These are phyloP conservation scores for Chrysoporthe puriensis DNA, from an alignment of 2,329 filamentous ascomycete species.

Conservation along the genomic window DNA sequence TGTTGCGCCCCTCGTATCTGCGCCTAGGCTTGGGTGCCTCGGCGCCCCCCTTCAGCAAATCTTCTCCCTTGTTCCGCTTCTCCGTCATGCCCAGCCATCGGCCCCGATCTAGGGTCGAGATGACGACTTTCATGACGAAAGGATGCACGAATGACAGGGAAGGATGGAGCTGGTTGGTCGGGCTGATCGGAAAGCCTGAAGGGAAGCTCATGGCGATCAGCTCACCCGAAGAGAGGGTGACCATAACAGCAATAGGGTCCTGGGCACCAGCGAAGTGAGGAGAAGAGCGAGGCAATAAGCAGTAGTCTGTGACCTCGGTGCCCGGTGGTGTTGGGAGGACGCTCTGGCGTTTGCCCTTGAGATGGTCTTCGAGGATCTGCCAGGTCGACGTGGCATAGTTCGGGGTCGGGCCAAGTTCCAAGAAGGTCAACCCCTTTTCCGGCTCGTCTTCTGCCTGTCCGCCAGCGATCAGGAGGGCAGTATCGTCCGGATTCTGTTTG, in stretches of 20 bases:
- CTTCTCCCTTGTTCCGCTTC: conserved; percentile 75
- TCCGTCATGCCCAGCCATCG: conserved; percentile 93
- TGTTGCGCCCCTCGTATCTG: conserved; percentile 79
- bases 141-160: conserved; percentile 89
- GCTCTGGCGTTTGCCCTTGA: conserved; percentile 74
- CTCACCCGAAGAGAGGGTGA: conserved; percentile 82
- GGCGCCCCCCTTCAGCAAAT: conserved; percentile 77
- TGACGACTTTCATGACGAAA: conserved; percentile 73
- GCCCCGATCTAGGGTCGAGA: conserved; percentile 76
- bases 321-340: conserved; percentile 77
- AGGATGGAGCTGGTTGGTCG: conserved; percentile 89
- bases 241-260: conserved; percentile 85
- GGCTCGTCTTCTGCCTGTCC: conserved; percentile 70
- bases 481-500: conserved; percentile 92
- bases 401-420: conserved; percentile 87
- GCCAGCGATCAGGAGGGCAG: conserved; percentile 82
- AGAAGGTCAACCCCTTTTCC: conserved; percentile 80
- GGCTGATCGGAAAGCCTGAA: conserved; percentile 85
- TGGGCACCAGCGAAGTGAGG: conserved; percentile 88
- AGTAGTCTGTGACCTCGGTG: conserved; percentile 78
- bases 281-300: conserved; percentile 78
- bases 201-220: conserved; percentile 90
- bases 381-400: conserved; percentile 90
- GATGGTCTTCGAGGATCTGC: conserved; percentile 79
- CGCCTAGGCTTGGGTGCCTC: conserved; percentile 71